Base-by-base conservation (phyloP, 179 eudicot species). In the Silene vulgaris region DNA sequence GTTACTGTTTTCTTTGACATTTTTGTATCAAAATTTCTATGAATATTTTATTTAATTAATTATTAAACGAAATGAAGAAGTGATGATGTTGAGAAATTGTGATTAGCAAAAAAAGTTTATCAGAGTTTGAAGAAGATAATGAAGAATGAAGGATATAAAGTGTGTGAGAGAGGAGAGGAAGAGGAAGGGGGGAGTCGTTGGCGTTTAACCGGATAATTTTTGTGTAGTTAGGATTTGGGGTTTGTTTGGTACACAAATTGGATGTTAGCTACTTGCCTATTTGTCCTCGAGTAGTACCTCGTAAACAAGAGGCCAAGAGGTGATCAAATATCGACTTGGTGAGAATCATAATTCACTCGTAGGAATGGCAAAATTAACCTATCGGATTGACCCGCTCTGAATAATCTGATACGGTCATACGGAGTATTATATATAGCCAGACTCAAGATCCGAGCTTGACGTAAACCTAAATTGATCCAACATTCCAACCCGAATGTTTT, bases 1-100 rank as follows among this genome's bases (percentile, higher is more conserved):
- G 80, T 81, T 74, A 79, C 90, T 75, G 84, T 85, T 78, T 89
- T 89, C 65, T 82, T 88, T 0, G 94, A 88, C 94, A 88, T 89
- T 12, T 29, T 30, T 72, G 3, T 26, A 28, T 19, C 23, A 21
- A n/a, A n/a, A n/a, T n/a, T n/a, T n/a, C n/a, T n/a, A n/a, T n/a
- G n/a, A n/a, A n/a, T n/a, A n/a, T n/a, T n/a, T n/a, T 23, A 23
- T 23, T 23, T 23, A 23, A 23, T 35, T 35, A 35, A 4, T 35
- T 35, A 35, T 35, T 35, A 35, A 29, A 0, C 0, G 3, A 29
- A 35, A 35, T 35, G 40, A 35, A 35, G 40, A 35, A 35, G 40
- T 35, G 40, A 35, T 35, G 40, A 35, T 35, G 1, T 29, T 57
- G 17, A n/a, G 43, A 12, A 6, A 48, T 4, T 45, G 48, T 17